Conservation (phyloP, 176 grass and related monocot genomes). For the Bothriochloa decipiens region DNA sequence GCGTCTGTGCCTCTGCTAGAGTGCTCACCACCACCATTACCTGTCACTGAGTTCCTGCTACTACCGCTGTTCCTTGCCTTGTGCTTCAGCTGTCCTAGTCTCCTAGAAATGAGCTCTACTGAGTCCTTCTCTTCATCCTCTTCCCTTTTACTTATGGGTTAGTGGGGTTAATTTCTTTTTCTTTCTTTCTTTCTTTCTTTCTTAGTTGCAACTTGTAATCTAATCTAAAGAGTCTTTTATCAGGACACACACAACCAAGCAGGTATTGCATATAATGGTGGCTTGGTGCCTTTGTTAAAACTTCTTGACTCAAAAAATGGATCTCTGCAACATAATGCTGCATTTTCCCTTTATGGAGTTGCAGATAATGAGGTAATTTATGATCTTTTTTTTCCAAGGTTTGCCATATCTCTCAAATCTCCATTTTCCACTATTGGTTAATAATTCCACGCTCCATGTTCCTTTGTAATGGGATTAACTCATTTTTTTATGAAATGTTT, state of each 20-base stretch:
- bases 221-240: slow-evolving; percentile 36
- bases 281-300: slow-evolving; percentile 92
- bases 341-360: slow-evolving; percentile 99
- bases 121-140: not conserved
- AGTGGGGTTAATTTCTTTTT: not conserved
- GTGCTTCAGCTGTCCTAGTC: no score
- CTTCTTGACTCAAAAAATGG: slow-evolving; percentile 99
- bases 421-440: not conserved
- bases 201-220: slow-evolving; percentile 7
- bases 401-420: slow-evolving; percentile 10
- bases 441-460: not conserved
- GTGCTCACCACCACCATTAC: no score
- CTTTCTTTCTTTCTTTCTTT: not conserved
- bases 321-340: slow-evolving; percentile 98
- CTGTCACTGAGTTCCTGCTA: no score
- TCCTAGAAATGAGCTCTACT: no score
- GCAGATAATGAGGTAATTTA: slow-evolving; percentile 92
- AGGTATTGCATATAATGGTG: slow-evolving; percentile 98
- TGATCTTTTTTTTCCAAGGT: slow-evolving; percentile 6
- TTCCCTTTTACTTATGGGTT: not conserved
- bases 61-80: no score
- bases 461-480: slow-evolving; percentile 21
- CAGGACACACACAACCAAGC: slow-evolving; percentile 99
- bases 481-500: slow-evolving; percentile 25
- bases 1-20: no score